Base-by-base conservation (phyloP, 2,329 filamentous ascomycete genomes). In the Dactylellina parvicollis region DNA sequence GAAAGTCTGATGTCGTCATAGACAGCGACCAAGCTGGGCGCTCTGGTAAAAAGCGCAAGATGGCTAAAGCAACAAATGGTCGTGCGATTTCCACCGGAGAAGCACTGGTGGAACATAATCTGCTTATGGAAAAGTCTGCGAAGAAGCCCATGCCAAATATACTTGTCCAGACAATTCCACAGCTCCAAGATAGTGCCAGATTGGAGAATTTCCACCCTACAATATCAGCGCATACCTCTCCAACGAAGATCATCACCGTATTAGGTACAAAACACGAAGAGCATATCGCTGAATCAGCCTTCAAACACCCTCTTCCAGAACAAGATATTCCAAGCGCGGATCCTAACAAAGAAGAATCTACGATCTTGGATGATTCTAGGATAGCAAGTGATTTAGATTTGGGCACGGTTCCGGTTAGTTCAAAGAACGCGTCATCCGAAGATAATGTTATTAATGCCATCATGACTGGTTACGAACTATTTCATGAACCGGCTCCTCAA, bases 1-100 rank as follows among this genome's bases (percentile, higher is more conserved):
- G 67, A 55, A 72, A 72, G 30, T 72, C 67, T 12, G 67, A 72
- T 40, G 67, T 55, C 5, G 59, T 72, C 14, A 49, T 24, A 5
- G 67, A 60, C 20, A 26, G 28, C 4, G 50, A 52, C 14, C 42
- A 46, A 8, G 59, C 59, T 32, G 30, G 42, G 28, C 59, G 59
- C 18, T 44, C 34, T 24, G 47, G 59, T 4, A 72, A 72, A 32
- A 72, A 72, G 47, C 59, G 67, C 18, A 72, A 60, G 28, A 72
- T 32, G 24, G 46, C 10, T 0, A 72, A 55, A n/a, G n/a, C 18
- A 3, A 34, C 24, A 22, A 65, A 47, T 20, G 26, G 34, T 14
- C 42, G 36, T 7, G 18, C n/a, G 18, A 44, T 16, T 30, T 18
- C 26, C 4, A 34, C 28, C 28, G 28, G 49, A 40, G 5, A 44